A percentile compares a stretch with the other conserved stretches of the same genome.
phyloP scores from a whole-genome alignment of 768 basidiomycete species.

The Tremella fuciformis region DNA sequence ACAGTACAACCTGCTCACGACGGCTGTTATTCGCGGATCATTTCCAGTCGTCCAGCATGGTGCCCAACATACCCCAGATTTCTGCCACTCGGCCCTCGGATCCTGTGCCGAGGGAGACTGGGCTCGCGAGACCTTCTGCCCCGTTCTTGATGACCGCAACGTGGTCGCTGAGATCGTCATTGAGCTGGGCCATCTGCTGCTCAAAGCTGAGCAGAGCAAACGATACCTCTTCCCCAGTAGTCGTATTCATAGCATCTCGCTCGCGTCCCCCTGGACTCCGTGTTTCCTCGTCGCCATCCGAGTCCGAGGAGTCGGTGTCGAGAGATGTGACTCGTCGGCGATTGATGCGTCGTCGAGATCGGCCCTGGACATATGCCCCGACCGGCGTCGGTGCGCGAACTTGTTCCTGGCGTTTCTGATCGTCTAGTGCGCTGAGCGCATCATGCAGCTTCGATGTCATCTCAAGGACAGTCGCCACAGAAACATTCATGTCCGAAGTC shows the following conservation, averaged over 20 bases:
- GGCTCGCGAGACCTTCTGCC: constrained; percentile 6
- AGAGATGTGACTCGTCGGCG: not conserved
- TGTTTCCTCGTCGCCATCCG: not conserved
- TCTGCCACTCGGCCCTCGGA: constrained; percentile 13
- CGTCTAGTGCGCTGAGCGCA: not conserved
- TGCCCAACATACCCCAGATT: constrained; percentile 31
- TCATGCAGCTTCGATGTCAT: constrained; percentile 13
- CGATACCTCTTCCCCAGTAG: not conserved
- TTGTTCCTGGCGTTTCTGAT: constrained; percentile 3
- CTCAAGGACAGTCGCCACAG: constrained; percentile 22
- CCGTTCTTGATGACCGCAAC: constrained; percentile 21
- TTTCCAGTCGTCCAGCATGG: constrained; percentile 33
- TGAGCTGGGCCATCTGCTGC: constrained; percentile 9
- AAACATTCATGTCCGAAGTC: constrained; percentile 23
- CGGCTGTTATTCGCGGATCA: not conserved
- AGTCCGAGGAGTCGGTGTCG: constrained; percentile 8
- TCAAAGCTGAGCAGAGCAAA: constrained; percentile 1
- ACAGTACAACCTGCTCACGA: no score
- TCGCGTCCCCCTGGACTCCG: not conserved
- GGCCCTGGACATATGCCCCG: constrained; percentile 7
- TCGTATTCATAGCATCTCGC: not conserved
- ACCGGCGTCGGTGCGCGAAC: not conserved
- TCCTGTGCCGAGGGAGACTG: not conserved
- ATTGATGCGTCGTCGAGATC: constrained; percentile 4
- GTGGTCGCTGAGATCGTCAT: constrained; percentile 13